These are phyloP conservation scores for Coniochaeta pulveracea DNA, from an alignment of 2,329 filamentous ascomycete genomes.

Conservation along the genomic window DNA sequence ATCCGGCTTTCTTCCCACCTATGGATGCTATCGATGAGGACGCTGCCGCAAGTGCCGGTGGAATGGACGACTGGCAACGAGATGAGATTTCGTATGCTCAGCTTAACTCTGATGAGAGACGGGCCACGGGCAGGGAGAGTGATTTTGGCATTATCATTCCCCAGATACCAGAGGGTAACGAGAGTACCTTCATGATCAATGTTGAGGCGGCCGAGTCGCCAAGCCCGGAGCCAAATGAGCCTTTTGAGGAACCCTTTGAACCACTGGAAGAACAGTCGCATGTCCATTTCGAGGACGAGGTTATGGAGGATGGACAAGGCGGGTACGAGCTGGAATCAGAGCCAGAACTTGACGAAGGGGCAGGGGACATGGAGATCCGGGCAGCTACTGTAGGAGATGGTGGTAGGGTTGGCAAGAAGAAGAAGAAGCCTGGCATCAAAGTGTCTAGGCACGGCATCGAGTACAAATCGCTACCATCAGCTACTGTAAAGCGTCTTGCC, in stretches of 20 bases:
- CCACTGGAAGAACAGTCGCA: slow-evolving; percentile 9
- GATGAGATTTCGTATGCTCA: slow-evolving; percentile 8
- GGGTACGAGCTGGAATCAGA: slow-evolving; percentile 5
- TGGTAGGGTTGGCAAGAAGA: slow-evolving; percentile 11
- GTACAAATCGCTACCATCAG: slow-evolving; percentile 62
- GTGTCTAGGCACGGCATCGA: slow-evolving; percentile 63
- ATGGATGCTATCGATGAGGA: slow-evolving; percentile 30
- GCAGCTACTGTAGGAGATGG: slow-evolving; percentile 9
- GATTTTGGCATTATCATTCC: slow-evolving; percentile 41
- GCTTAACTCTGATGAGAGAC: slow-evolving; percentile 21
- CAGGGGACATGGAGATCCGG: not conserved
- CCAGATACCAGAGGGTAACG: slow-evolving; percentile 28
- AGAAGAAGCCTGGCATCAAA: slow-evolving; percentile 33
- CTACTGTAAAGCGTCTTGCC: slow-evolving; percentile 63
- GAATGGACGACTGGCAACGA: slow-evolving; percentile 26
- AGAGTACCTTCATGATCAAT: slow-evolving; percentile 39
- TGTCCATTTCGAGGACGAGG: slow-evolving; percentile 2
- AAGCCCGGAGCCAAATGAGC: slow-evolving; percentile 16
- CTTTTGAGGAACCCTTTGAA: not conserved
- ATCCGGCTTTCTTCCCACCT: slow-evolving; percentile 41
- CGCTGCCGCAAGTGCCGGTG: slow-evolving; percentile 16
- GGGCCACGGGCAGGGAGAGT: slow-evolving; percentile 31
- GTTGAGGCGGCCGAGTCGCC: slow-evolving; percentile 16
- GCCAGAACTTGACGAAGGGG: slow-evolving; percentile 5
- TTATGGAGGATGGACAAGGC: not conserved